These are phyloP conservation scores for Phylloporus sp. DNA, from an alignment of 768 basidiomycete species.

Conservation along the genomic window DNA sequence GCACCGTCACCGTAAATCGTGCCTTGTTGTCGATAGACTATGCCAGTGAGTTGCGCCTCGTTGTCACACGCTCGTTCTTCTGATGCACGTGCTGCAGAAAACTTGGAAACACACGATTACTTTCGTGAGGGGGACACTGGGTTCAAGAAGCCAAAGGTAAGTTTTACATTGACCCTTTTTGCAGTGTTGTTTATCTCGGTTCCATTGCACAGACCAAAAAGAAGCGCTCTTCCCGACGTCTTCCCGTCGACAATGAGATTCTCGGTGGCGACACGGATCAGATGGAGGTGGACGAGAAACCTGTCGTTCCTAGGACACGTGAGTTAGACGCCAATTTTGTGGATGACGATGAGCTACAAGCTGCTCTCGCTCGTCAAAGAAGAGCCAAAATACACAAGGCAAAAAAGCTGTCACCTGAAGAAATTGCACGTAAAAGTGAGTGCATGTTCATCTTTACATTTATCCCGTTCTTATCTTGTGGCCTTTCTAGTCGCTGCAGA, in stretches of 20 bases:
- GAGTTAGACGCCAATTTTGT: constrained; percentile 87
- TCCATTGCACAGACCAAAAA: constrained; percentile 70
- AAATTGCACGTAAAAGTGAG: constrained; percentile 73
- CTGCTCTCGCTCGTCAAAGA: constrained; percentile 80
- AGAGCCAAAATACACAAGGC: constrained; percentile 73
- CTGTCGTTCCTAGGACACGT: constrained; percentile 60
- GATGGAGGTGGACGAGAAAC: constrained; percentile 81
- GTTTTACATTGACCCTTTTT: constrained; percentile 5
- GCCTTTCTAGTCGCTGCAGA: constrained; percentile 57
- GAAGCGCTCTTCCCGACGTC: constrained; percentile 73
- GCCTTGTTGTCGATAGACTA: constrained; percentile 84
- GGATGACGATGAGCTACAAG: constrained; percentile 97
- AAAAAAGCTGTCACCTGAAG: constrained; percentile 76
- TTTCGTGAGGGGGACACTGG: constrained; percentile 86
- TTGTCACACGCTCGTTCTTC: background rate
- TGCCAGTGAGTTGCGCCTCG: constrained; percentile 55
- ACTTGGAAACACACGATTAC: constrained; percentile 82
- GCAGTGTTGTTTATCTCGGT: background rate
- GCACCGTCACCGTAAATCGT: constrained; percentile 65
- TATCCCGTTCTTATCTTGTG: background rate
- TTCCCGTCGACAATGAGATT: constrained; percentile 38
- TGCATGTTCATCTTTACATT: constrained; percentile 8
- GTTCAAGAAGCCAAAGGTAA: constrained; percentile 91
- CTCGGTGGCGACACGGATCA: constrained; percentile 20
- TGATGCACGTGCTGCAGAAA: constrained; percentile 51